phyloP scores from a whole-genome alignment of 2,329 filamentous ascomycete species.

The Stenocarpella maydis region DNA sequence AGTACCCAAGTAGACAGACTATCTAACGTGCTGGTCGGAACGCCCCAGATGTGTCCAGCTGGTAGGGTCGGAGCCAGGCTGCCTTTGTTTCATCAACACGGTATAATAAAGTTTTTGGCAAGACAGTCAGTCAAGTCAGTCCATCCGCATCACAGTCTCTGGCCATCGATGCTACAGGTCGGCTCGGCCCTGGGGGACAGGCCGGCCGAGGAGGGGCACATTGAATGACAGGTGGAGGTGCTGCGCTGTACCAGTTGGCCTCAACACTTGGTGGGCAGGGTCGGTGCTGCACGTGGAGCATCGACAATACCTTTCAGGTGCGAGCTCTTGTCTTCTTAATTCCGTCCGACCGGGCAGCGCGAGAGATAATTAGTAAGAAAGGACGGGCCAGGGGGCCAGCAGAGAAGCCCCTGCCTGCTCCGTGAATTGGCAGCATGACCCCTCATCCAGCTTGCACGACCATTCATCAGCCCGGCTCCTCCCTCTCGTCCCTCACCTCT shows the following conservation, averaged over 20 bases:
- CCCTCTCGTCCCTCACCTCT: background rate
- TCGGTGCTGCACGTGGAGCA: background rate
- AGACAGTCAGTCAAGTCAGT: background rate
- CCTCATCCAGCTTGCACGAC: constrained; percentile 5
- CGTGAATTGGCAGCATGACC: background rate
- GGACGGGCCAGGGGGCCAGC: background rate
- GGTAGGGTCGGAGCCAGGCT: background rate
- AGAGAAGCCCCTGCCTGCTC: background rate
- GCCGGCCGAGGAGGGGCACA: background rate
- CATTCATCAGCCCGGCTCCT: background rate
- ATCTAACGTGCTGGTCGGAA: too few species aligned
- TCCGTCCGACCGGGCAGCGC: background rate
- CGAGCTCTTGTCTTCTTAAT: background rate
- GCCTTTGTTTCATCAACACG: background rate
- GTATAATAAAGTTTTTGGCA: background rate
- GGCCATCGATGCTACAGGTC: background rate
- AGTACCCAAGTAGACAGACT: too few species aligned
- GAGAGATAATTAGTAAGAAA: too few species aligned
- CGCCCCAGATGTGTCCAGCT: background rate
- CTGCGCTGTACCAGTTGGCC: background rate
- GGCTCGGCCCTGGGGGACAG: background rate
- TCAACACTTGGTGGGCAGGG: background rate
- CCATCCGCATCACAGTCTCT: background rate
- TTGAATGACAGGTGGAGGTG: background rate
- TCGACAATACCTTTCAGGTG: background rate